Evolutionary conservation across 2,329 filamentous ascomycete species (phyloP).

Genomic region (Pseudogymnoascus sp.): DNA sequence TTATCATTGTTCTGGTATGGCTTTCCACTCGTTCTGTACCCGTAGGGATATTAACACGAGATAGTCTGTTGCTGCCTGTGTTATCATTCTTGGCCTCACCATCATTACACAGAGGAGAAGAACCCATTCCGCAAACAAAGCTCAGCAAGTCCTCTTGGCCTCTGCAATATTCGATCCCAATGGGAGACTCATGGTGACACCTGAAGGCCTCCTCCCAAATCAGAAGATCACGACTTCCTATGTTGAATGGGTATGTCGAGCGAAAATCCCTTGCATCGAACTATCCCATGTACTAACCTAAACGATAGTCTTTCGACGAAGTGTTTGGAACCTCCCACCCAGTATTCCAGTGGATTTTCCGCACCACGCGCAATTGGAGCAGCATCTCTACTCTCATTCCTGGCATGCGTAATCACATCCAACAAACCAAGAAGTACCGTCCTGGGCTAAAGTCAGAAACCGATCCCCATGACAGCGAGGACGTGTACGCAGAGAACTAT

Average conservation of each 20-base stretch:
- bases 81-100: slow-evolving; percentile 49
- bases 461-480: slow-evolving; percentile 46
- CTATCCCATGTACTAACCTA: slow-evolving; percentile 18
- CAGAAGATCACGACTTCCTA: slow-evolving; percentile 76
- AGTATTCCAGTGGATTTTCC: slow-evolving; percentile 82
- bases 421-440: slow-evolving; percentile 35
- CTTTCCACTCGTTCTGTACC: neutral
- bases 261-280: neutral
- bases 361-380: slow-evolving; percentile 71
- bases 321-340: slow-evolving; percentile 70
- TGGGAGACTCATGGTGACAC: slow-evolving; percentile 61
- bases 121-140: slow-evolving; percentile 30
- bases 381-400: slow-evolving; percentile 61
- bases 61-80: slow-evolving; percentile 56
- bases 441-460: slow-evolving; percentile 34
- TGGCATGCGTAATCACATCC: slow-evolving; percentile 67
- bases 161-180: slow-evolving; percentile 61
- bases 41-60: slow-evolving; percentile 13
- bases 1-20: slow-evolving; percentile 51
- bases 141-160: slow-evolving; percentile 48
- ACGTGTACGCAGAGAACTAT: slow-evolving; percentile 60
- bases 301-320: slow-evolving; percentile 54
- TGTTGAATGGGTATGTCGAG: slow-evolving; percentile 49
- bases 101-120: slow-evolving; percentile 39
- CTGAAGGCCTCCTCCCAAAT: slow-evolving; percentile 62